Evolutionary conservation across 2,329 filamentous ascomycete genomes (phyloP), one percentile per base, ranked within the genome.

Genomic region (Cephalotrichum gorgonifer): DNA sequence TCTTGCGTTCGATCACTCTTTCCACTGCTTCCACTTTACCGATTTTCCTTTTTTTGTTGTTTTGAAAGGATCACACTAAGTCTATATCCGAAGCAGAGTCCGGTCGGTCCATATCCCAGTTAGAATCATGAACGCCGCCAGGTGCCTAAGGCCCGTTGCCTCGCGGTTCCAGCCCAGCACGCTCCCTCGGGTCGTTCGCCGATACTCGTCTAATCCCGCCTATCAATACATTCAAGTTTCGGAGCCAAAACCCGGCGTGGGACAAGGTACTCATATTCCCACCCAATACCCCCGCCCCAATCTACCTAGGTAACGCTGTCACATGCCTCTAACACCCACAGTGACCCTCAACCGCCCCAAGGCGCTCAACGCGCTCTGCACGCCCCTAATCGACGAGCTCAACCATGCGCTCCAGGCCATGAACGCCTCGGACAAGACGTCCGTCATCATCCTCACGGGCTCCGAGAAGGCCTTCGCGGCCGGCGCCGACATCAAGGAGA

Each of bases 401-500:
- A 95, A 95, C 68, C 70, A 83, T 56, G 87, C 87, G 30, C 78
- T 95, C 49, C 69, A 69, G 53, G 74, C 78, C 51, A 81, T 90
- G 68, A 85, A 91, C 61, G 66, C 74, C 44, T 81, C 86, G 54
- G 75, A 83, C 50, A 73, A 76, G 28, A 84, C 89, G 55, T 79
- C 80, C 9, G 85, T 84, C 57, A 88, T 95, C 58, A 68, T 98
- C 51, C 74, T 98, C 51, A 96, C 93, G 1, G 93, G 93, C 49
- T 94, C 85, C 43, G 75, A 88, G 56, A 88, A 85, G 67, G 90
- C 91, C 39, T 98, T 96, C 62, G 91, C 91, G 27, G 91, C 93
- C 42, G 93, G 93, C 47, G 93, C 93, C 53, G 93, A 98, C 68
- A 98, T 98, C 73, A 97, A 97, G 69, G 93, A 98, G 70, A 98